Conservation (phyloP, 768 basidiomycete species). For the Galerina sulciceps region DNA sequence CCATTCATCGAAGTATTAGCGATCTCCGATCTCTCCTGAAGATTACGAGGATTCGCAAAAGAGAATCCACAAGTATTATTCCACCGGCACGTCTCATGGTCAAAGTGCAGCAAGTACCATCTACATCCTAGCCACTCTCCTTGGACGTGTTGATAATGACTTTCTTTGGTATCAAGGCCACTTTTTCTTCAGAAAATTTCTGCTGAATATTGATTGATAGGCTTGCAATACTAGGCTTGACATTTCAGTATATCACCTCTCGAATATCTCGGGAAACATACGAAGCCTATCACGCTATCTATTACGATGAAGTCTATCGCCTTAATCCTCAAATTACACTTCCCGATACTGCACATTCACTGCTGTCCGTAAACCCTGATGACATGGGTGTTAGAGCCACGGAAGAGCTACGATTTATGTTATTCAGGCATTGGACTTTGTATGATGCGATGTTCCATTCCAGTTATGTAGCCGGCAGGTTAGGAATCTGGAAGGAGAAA, state of each 20-base stretch:
- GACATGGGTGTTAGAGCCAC: conserved; percentile 81
- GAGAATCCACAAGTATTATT: conserved; percentile 81
- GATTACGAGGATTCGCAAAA: conserved; percentile 68
- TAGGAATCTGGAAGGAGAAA: conserved; percentile 96
- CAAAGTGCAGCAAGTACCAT: conserved; percentile 90
- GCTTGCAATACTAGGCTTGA: conserved; percentile 92
- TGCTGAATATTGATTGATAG: conserved; percentile 40
- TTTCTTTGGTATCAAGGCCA: conserved; percentile 72
- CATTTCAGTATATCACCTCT: conserved; percentile 88
- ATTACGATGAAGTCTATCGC: conserved; percentile 90
- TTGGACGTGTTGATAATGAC: conserved; percentile 93
- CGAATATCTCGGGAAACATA: conserved; percentile 88
- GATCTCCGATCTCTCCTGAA: conserved; percentile 69
- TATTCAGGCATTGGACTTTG: conserved; percentile 96
- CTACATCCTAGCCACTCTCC: conserved; percentile 87
- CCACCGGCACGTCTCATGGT: conserved; percentile 82
- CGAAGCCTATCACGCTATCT: conserved; percentile 79
- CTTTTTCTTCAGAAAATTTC: background rate
- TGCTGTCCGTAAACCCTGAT: conserved; percentile 72
- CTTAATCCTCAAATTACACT: conserved; percentile 70
- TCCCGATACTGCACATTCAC: conserved; percentile 34
- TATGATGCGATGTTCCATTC: conserved; percentile 99
- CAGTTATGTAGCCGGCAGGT: conserved; percentile 91
- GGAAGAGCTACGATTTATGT: conserved; percentile 92
- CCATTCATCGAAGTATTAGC: background rate